Percentiles rank a stretch among this genome's conserved stretches.
Conservation (phyloP, 2,329 filamentous ascomycete species). For the Curvularia verruculosa region DNA sequence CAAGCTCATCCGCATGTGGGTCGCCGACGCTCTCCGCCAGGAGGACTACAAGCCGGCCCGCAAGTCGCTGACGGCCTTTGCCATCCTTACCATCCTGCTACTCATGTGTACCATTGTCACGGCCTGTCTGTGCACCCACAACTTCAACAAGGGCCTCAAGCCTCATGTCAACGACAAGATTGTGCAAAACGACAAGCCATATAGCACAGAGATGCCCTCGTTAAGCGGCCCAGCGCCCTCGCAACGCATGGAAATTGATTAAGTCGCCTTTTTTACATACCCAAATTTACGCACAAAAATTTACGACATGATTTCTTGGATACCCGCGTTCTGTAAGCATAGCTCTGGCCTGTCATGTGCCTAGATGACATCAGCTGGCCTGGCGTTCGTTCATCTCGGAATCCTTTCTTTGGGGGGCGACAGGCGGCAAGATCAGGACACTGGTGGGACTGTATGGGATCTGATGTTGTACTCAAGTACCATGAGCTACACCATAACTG, state of each 20-base stretch:
- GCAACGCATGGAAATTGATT: conserved; percentile 53
- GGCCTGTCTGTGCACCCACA: conserved; percentile 83
- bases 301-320: conserved; percentile 32
- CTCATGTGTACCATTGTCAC: conserved; percentile 89
- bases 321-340: conserved; percentile 38
- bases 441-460: conserved; percentile 7
- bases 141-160: conserved; percentile 90
- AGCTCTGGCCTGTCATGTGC: conserved; percentile 32
- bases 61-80: conserved; percentile 89
- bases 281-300: conserved; percentile 19
- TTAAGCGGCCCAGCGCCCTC: conserved; percentile 53
- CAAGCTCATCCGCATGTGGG: conserved; percentile 97
- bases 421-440: conserved; percentile 11
- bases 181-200: conserved; percentile 58
- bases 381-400: conserved; percentile 33
- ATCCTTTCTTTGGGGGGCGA: conserved; percentile 15
- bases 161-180: conserved; percentile 74
- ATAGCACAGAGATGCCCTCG: conserved; percentile 56
- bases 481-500: conserved; percentile 10
- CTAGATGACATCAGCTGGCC: conserved; percentile 27
- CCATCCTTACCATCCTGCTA: conserved; percentile 86
- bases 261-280: conserved; percentile 23
- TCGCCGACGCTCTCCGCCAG: conserved; percentile 54
- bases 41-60: conserved; percentile 76
- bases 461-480: conserved; percentile 11